Conservation (phyloP, 768 basidiomycete species). For the Xanthoconium stramineum region DNA sequence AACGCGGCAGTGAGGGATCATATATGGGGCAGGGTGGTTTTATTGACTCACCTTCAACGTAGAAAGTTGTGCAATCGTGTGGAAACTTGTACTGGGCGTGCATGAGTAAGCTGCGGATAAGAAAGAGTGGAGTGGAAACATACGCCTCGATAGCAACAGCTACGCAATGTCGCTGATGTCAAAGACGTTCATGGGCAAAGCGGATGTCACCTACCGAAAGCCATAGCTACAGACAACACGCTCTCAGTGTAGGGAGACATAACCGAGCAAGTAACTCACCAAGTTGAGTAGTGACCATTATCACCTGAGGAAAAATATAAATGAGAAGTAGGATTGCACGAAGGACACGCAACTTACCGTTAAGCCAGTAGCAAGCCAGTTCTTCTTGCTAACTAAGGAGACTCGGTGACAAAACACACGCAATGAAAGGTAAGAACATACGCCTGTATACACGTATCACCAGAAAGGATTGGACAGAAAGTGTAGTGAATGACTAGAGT, state of each 20-base stretch:
- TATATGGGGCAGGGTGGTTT: neutral
- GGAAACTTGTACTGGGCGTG: slow-evolving; percentile 21
- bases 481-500: slow-evolving; percentile 38
- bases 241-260: neutral
- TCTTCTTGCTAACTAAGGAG: slow-evolving; percentile 46
- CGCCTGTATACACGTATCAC: slow-evolving; percentile 46
- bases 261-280: slow-evolving; percentile 8
- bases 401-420: neutral
- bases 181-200: neutral
- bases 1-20: neutral
- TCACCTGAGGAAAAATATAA: slow-evolving; percentile 4
- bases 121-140: slow-evolving; percentile 7
- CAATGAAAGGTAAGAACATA: slow-evolving; percentile 14
- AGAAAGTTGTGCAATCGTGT: slow-evolving; percentile 38
- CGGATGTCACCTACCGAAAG: slow-evolving; percentile 29
- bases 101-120: slow-evolving; percentile 3
- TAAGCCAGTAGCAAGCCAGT: slow-evolving; percentile 33
- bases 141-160: slow-evolving; percentile 38
- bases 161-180: slow-evolving; percentile 13
- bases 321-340: neutral
- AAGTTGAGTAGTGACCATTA: slow-evolving; percentile 40
- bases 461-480: slow-evolving; percentile 56
- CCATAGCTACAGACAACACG: slow-evolving; percentile 20
- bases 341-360: slow-evolving; percentile 21
- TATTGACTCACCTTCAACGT: slow-evolving; percentile 38